Evolutionary conservation across 192 early-diverging fungal species (phyloP).

Genomic region (Phycomyces nitens): DNA sequence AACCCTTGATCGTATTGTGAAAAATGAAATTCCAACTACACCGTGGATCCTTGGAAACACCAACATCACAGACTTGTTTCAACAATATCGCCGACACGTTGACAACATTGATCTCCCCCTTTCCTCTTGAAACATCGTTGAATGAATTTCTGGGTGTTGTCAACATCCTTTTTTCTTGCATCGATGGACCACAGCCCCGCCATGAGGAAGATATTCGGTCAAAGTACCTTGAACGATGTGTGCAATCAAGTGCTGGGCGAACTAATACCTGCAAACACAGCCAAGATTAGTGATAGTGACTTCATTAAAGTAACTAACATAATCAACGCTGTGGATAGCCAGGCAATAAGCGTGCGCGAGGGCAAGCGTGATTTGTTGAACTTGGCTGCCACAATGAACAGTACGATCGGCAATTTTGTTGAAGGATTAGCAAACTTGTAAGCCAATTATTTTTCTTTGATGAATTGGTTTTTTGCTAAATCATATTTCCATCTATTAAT

Average conservation of each 20-base stretch:
- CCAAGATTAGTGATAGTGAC: constrained; percentile 10
- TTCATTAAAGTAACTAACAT: constrained; percentile 9
- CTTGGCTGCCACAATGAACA: constrained; percentile 11
- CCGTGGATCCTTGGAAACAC: constrained; percentile 7
- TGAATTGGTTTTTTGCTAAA: constrained; percentile 5
- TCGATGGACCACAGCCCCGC: constrained; percentile 2
- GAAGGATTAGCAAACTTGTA: constrained; percentile 15
- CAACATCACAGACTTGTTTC: constrained; percentile 14
- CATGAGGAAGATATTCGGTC: constrained; percentile 9
- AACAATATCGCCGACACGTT: constrained; percentile 1
- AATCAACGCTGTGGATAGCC: constrained; percentile 11
- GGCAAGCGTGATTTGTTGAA: constrained; percentile 8
- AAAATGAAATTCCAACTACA: constrained; percentile 8
- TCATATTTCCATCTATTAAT: constrained; percentile 10
- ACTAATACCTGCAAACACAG: constrained; percentile 3
- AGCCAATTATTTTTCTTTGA: constrained; percentile 14
- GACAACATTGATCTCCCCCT: background rate
- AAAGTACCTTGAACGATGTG: constrained; percentile 9
- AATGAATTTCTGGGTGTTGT: constrained; percentile 6
- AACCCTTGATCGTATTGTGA: constrained; percentile 9
- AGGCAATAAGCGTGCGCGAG: background rate
- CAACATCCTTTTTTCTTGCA: constrained; percentile 14
- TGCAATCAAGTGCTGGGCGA: constrained; percentile 11
- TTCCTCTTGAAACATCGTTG: constrained; percentile 13
- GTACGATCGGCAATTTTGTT: background rate